Base-by-base conservation (phyloP, 495 filamentous ascomycete species). In the Corynascus novoguineensis region DNA sequence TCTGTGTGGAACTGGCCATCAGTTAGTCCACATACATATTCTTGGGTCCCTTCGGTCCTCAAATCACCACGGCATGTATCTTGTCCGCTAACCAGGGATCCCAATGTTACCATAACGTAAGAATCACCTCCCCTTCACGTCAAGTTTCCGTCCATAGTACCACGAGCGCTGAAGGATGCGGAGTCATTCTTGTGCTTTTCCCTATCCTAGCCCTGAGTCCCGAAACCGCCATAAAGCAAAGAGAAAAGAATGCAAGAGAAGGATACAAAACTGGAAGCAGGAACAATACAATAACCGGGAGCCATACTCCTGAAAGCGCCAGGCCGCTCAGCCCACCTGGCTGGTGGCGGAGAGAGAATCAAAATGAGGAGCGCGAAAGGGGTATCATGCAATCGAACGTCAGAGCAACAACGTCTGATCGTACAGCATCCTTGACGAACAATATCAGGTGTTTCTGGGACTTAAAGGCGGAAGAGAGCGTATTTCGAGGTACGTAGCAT, bases 351-450 rank as follows among this genome's bases (percentile, higher is more conserved):
- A 44, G 21, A 53, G 29, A 42, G 38, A 48, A 35, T 46, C n/a
- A n/a, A 31, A 15, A 44, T 42, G 17, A 11, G 32, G 24, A 27
- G 32, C 37, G 22, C 27, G 47, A n/a, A 29, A 24, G 28, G 53
- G 59, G 59, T 61, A 61, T 61, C 46, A 54, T 53, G 35, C 27
- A 34, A 22, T 50, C 37, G 24, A 50, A 54, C 50, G 21, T 59
- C 49, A 57, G 53, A 57, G 59, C 59, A 64, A 57, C 59, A 61
- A 57, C 57, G 42, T 38, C 52, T 62, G 59, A 64, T 64, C 62
- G 59, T 64, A 64, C 59, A 64, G 47, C 51, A 57, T 41, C 50
- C 57, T 61, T 55, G 53, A 59, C 57, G 17, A 3, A 45, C n/a
- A 55, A 42, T 15, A n/a, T n/a, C 25, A 28, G 29, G 32, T 21